Base-by-base conservation (phyloP, 345 rosid species). In the Brassica juncea region DNA sequence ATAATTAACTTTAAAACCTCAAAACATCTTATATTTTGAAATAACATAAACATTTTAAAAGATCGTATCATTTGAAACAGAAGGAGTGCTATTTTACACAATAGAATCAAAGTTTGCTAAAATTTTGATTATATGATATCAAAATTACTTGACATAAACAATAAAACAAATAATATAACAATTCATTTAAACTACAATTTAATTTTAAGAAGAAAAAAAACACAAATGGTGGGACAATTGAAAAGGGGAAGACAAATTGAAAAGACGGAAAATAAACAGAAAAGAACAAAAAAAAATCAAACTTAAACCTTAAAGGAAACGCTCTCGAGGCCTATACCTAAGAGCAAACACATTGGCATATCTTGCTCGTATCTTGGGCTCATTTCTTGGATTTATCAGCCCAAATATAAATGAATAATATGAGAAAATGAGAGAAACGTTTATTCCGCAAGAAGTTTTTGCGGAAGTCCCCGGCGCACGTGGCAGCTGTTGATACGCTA, bases 301-400 rank as follows among this genome's bases (percentile, higher is more conserved):
- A 88, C 95, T 94, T 91, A 88, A 90, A 89, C 89, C 76, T 82
- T 8, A 79, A 93, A 85, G 94, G 89, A 76, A 85, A 77, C 82
- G 72, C 80, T 82, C 32, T 82, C 70, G 63, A 72, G 70, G 80
- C 77, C 71, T 67, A 85, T 76, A 66, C 52, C 25, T 23, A 23
- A 23, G 25, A 23, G 25, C 25, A 23, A 23, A 23, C 25, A 23
- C 25, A 23, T 23, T 23, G 25, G 25, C 25, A 23, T 23, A 23
- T 23, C 25, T 23, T 23, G 25, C 25, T 23, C 25, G 25, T 23
- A 23, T 23, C 25, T 23, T 23, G 25, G 25, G 25, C 25, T 23
- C 25, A 23, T 23, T 23, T 23, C 25, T 23, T 23, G 25, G 25
- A 23, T 23, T 23, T 23, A 23, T 23, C 25, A 23, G 25, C 25